These are phyloP conservation scores for Pseudogymnoascus sp. DNA, from an alignment of 2,329 filamentous ascomycete species.

Conservation along the genomic window DNA sequence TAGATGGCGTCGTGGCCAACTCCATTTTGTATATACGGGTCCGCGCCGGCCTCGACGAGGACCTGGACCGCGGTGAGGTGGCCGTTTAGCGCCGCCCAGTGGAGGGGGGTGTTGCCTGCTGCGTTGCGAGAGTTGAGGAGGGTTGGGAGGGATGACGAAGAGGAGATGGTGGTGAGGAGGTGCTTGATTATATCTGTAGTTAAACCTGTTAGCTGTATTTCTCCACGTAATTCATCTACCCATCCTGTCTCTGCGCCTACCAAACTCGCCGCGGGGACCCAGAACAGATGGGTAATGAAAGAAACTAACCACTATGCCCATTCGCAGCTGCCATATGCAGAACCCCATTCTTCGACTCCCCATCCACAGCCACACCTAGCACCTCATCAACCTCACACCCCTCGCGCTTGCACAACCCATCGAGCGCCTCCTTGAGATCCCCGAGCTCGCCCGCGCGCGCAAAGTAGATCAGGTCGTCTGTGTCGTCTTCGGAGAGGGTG, in stretches of 20 bases:
- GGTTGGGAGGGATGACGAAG: slow-evolving; percentile 26
- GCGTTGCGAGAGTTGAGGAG: slow-evolving; percentile 66
- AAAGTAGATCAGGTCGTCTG: slow-evolving; percentile 88
- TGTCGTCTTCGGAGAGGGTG: slow-evolving; percentile 64
- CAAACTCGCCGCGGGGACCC: slow-evolving; percentile 3
- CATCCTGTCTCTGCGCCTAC: neutral
- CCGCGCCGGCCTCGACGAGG: slow-evolving; percentile 68
- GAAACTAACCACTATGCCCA: slow-evolving; percentile 64
- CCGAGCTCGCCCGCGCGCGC: slow-evolving; percentile 68
- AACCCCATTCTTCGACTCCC: slow-evolving; percentile 66
- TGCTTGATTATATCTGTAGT: slow-evolving; percentile 37
- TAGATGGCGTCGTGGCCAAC: slow-evolving; percentile 77
- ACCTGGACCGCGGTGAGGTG: slow-evolving; percentile 74
- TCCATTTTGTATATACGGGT: slow-evolving; percentile 70
- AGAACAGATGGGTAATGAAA: too few relatives aligned
- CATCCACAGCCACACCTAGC: slow-evolving; percentile 62
- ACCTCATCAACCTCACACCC: slow-evolving; percentile 48
- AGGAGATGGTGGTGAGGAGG: slow-evolving; percentile 36
- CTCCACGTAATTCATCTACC: neutral
- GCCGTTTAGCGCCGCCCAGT: slow-evolving; percentile 89
- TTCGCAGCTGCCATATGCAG: slow-evolving; percentile 93
- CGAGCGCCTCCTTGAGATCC: slow-evolving; percentile 55
- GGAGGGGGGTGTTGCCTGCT: slow-evolving; percentile 82
- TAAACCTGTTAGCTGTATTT: neutral
- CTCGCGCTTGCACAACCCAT: slow-evolving; percentile 55